Evolutionary conservation across 2,329 filamentous ascomycete species (phyloP).

Genomic region (Pseudogymnoascus sp.): DNA sequence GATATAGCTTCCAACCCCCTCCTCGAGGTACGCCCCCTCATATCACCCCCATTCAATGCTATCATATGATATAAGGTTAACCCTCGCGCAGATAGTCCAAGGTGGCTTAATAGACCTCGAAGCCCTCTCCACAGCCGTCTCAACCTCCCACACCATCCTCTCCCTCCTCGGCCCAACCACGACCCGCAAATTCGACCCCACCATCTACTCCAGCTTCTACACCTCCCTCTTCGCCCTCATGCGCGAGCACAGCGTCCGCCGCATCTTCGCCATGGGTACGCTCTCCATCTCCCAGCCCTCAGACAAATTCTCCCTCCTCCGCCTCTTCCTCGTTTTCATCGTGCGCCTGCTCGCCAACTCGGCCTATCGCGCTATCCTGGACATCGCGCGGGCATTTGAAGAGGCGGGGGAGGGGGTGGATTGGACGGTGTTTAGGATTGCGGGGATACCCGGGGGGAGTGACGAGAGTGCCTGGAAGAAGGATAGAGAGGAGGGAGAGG

Average conservation of each 20-base stretch:
- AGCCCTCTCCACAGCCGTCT: constrained; percentile 23
- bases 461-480: constrained; percentile 15
- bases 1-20: constrained; percentile 19
- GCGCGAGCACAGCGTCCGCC: constrained; percentile 17
- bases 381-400: constrained; percentile 21
- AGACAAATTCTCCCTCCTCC: constrained; percentile 18
- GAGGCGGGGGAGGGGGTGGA: constrained; percentile 19
- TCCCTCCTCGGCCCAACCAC: neutral
- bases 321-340: constrained; percentile 19
- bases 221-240: constrained; percentile 18
- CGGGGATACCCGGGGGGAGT: constrained; percentile 12
- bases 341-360: constrained; percentile 21
- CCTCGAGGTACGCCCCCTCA: constrained; percentile 10
- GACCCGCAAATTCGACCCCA: constrained; percentile 16
- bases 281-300: constrained; percentile 21
- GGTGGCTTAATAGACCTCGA: neutral
- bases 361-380: constrained; percentile 18
- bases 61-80: constrained; percentile 21
- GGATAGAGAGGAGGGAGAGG: constrained; percentile 16
- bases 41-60: constrained; percentile 16
- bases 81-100: constrained; percentile 18
- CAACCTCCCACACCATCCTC: constrained; percentile 11
- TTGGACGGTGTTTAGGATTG: constrained; percentile 24
- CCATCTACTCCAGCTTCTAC: constrained; percentile 20
- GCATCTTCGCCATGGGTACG: constrained; percentile 23